These are phyloP conservation scores for Peterozyma toletana DNA, from an alignment of 805 yeast genomes.

Conservation along the genomic window DNA sequence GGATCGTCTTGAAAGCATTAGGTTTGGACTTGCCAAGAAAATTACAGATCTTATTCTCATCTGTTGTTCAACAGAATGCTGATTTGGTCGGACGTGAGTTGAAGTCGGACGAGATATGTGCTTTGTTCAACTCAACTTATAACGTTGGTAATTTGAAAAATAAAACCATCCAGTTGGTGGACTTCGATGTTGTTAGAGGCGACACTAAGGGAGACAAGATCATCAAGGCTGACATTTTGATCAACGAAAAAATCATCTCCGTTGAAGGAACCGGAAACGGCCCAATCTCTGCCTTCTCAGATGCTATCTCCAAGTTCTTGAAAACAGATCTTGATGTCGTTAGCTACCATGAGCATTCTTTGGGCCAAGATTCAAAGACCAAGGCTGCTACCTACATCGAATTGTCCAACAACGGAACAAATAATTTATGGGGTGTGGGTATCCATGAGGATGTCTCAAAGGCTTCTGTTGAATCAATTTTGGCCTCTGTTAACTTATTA, in stretches of 20 bases:
- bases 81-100: constrained; percentile 70
- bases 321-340: constrained; percentile 50
- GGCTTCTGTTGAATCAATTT: constrained; percentile 52
- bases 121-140: constrained; percentile 53
- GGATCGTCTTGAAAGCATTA: constrained; percentile 72
- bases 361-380: constrained; percentile 64
- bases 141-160: constrained; percentile 35
- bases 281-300: constrained; percentile 68
- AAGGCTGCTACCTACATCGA: constrained; percentile 72
- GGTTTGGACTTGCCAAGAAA: constrained; percentile 80
- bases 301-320: constrained; percentile 47
- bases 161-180: constrained; percentile 29
- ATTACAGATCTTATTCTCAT: constrained; percentile 69
- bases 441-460: constrained; percentile 49
- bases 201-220: constrained; percentile 30
- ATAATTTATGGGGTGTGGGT: constrained; percentile 49
- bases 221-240: constrained; percentile 37
- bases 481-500: constrained; percentile 55
- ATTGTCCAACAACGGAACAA: constrained; percentile 30
- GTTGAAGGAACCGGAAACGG: constrained; percentile 72
- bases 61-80: constrained; percentile 61
- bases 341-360: constrained; percentile 72
- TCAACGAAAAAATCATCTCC: constrained; percentile 30
- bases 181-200: constrained; percentile 43
- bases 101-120: constrained; percentile 53